These are phyloP conservation scores for Brasenia schreberi DNA, from an alignment of 164 flowering plant genomes.

Conservation along the genomic window DNA sequence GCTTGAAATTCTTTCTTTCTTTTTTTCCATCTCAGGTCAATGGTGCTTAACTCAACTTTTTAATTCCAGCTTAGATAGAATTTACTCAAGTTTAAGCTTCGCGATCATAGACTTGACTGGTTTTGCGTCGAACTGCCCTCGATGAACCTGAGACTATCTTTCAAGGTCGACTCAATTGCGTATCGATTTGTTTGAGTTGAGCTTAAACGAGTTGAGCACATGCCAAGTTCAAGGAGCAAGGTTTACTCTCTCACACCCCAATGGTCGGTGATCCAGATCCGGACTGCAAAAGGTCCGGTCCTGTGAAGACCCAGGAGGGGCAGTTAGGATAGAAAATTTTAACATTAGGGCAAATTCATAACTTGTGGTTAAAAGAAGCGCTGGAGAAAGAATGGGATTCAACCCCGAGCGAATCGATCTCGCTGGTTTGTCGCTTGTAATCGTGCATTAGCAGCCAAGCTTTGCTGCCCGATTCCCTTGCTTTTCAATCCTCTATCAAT, in stretches of 20 bases:
- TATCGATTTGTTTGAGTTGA: too few relatives aligned
- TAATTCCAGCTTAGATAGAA: too few relatives aligned
- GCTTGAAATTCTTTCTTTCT: too few relatives aligned
- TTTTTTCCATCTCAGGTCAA: too few relatives aligned
- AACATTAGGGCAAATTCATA: background rate
- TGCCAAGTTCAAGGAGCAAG: too few relatives aligned
- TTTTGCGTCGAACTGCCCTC: too few relatives aligned
- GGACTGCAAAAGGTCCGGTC: background rate
- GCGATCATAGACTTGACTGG: too few relatives aligned
- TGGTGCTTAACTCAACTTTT: too few relatives aligned
- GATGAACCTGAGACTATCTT: too few relatives aligned
- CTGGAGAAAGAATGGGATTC: slow-evolving; percentile 6
- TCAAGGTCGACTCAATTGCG: too few relatives aligned
- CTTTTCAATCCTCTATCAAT: slow-evolving; percentile 4
- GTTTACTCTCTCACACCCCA: background rate
- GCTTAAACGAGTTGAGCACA: too few relatives aligned
- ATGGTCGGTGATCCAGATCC: background rate
- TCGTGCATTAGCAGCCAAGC: slow-evolving; percentile 44
- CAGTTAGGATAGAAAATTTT: slow-evolving; percentile 1
- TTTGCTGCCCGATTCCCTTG: slow-evolving; percentile 63
- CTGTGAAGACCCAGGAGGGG: background rate
- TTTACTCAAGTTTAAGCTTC: too few relatives aligned
- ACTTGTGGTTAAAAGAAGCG: background rate
- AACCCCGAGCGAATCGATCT: slow-evolving; percentile 57
- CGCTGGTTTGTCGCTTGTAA: slow-evolving; percentile 57